Base-by-base conservation (phyloP, 495 filamentous ascomycete genomes). In the Penicillium macrosclerotiorum region DNA sequence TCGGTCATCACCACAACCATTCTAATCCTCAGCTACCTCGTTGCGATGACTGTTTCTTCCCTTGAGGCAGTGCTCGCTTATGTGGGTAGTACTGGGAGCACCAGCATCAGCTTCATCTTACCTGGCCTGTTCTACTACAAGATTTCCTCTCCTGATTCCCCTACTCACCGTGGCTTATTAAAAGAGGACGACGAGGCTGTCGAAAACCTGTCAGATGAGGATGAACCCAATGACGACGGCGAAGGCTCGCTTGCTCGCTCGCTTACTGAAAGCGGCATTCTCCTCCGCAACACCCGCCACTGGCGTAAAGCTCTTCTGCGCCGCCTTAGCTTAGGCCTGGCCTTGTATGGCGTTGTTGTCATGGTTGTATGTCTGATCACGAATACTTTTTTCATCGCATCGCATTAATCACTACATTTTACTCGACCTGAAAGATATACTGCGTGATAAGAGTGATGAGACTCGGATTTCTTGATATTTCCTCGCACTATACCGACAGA, bases 121-220 rank as follows among this genome's bases (percentile, higher is more conserved):
- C 94, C 93, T 0, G 93, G 93, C 0, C 62, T 97, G 11, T 97
- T 98, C 65, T 98, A 96, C 72, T 97, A 96, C 75, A 96, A 96
- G 69, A 96, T 98, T 43, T 89, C 85, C 0, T 80, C 84, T 9
- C 94, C 94, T 0, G 83, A 95, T 31, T 88, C 87, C 7, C 77
- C 84, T 42, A 74, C 89, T 35, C 90, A 95, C 54, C 88, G 90
- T 54, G 82, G 85, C 8, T 68, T 96, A 13, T 74, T 88, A 54
- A 95, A 95, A 63, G 90, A 93, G 56, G 90, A 96, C 56, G 91
- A 96, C 47, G 84, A 89, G 47, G 76, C 64, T 7, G 58, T 49
- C 5, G 68, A 67, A 13, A 64, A 68, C 13, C 43, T 71, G 0
- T 70, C 65, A 7, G 68, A 66, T 23, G 64, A 72, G 17, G 76